Base-by-base conservation (phyloP, 2,329 filamentous ascomycete species). In the Dactylellina leptospora region DNA sequence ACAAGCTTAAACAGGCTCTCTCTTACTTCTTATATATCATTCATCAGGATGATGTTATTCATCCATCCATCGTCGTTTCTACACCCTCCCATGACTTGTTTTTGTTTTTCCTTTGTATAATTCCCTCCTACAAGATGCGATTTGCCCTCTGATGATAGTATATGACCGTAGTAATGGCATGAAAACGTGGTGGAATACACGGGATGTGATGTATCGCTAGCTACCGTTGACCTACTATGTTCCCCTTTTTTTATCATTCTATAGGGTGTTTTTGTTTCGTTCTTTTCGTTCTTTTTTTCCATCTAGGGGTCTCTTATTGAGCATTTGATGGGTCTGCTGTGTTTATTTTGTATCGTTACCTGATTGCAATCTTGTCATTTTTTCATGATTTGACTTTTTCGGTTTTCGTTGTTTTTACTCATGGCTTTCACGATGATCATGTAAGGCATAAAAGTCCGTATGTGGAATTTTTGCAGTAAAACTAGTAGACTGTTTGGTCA, bases 1-100 rank as follows among this genome's bases (percentile, higher is more conserved):
- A 84, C 87, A 91, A 82, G 90, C 85, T 82, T 96, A 92, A 85
- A 30, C 44, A 20, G 20, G 8, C 3, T 50, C 23, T 50, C 13
- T 2, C 25, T n/a, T n/a, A n/a, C n/a, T n/a, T n/a, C n/a, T n/a
- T n/a, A n/a, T n/a, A n/a, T 25, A 33, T 33, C 13, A 40, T 40
- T 38, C 18, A 4, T 11, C 5, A 11, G 13, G 36, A 16, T 40
- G 36, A 40, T 40, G 36, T 40, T 40, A n/a, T n/a, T n/a, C n/a
- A n/a, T n/a, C 36, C 11, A 16, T 16, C 36, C 10, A 16, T n/a
- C 36, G 36, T 40, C 36, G 18, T n/a, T n/a, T 40, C 4, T 5
- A 40, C 22, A 45, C 8, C 18, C 18, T 18, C 40, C n/a, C 16
- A 4, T 45, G n/a, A 3, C 40, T 5, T 22, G 10, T 25, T 44